phyloP scores from a whole-genome alignment of 148 eudicot species.

The Camellia granthamiana region DNA sequence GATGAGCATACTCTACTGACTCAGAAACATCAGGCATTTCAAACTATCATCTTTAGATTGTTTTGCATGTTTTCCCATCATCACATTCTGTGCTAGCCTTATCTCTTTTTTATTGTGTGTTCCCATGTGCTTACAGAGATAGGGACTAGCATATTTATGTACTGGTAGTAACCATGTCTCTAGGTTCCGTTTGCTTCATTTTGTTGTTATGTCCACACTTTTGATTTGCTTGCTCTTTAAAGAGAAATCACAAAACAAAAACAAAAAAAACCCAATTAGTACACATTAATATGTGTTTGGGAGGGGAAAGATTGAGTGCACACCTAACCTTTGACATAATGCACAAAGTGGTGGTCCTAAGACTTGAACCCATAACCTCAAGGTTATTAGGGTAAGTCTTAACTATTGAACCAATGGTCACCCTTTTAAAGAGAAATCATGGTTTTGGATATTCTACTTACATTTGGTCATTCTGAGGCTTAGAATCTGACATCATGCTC shows the following conservation, averaged over 20 bases:
- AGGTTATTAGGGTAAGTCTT: no score
- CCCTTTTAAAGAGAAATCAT: not conserved
- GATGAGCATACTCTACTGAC: not conserved
- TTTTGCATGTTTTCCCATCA: not conserved
- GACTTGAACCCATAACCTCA: no score
- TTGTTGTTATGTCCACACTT: not conserved
- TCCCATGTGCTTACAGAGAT: not conserved
- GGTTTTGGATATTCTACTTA: not conserved
- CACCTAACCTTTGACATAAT: no score
- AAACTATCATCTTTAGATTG: not conserved
- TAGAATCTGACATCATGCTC: not conserved
- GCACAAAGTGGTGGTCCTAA: no score
- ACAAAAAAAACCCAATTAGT: no score
- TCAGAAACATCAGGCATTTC: not conserved
- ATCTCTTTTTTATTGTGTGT: not conserved
- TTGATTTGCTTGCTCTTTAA: not conserved
- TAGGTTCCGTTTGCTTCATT: no score
- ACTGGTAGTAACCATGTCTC: not conserved
- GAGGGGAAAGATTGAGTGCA: no score
- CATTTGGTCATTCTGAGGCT: not conserved
- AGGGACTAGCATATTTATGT: not conserved
- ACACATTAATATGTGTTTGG: no score
- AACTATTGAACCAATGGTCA: no score
- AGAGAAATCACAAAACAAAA: not conserved
- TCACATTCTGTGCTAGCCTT: not conserved